phyloP scores from a whole-genome alignment of 257 asterid genomes.

The Lithospermum erythrorhizon region DNA sequence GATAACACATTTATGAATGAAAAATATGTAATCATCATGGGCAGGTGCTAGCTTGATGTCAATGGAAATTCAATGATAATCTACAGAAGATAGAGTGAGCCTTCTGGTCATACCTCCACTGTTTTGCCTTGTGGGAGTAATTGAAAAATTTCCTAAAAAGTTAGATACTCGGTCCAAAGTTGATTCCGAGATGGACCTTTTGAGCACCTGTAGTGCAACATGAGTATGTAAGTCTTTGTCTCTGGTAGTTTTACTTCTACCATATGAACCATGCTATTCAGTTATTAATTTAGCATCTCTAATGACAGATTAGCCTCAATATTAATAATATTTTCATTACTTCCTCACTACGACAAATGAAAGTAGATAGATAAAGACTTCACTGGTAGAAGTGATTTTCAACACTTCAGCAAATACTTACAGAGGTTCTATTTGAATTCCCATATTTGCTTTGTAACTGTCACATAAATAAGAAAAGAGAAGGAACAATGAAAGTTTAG shows the following conservation, averaged over 20 bases:
- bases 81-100: background rate
- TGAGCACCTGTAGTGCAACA: conserved; percentile 32
- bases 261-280: background rate
- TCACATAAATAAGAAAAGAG: conserved; percentile 9
- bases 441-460: conserved; percentile 95
- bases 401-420: conserved; percentile 26
- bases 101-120: conserved; percentile 43
- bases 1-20: background rate
- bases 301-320: background rate
- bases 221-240: background rate
- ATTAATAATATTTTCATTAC: too few species aligned
- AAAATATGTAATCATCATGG: background rate
- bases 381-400: background rate
- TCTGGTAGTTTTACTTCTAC: background rate
- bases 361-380: background rate
- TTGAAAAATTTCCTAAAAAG: conserved; percentile 54
- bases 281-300: background rate
- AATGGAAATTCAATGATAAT: background rate
- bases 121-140: conserved; percentile 41
- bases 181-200: conserved; percentile 69
- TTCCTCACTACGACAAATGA: background rate
- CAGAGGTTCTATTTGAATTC: conserved; percentile 47
- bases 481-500: conserved; percentile 10
- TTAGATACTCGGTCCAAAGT: conserved; percentile 63
- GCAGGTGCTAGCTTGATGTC: background rate